phyloP scores from a whole-genome alignment of 176 grass and related monocot species.

The Coix lacrymajobi region DNA sequence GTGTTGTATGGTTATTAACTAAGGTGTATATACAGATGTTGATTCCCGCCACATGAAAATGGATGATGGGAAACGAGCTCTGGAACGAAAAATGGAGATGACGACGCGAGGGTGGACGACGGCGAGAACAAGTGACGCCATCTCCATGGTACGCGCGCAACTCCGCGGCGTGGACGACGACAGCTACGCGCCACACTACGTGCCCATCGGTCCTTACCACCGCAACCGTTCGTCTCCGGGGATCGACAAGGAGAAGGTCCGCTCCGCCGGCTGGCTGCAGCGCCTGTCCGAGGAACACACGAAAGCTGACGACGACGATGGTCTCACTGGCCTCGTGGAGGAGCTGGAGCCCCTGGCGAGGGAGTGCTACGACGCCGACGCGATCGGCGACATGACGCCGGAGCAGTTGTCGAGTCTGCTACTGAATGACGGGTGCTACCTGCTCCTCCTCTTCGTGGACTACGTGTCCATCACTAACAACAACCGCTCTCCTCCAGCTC shows the following conservation, averaged over 20 bases:
- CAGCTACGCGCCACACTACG: background rate
- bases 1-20: background rate
- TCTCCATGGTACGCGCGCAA: background rate
- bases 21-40: background rate
- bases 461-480: too few species aligned
- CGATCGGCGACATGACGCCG: background rate
- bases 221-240: background rate
- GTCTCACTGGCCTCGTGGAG: background rate
- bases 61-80: too few species aligned
- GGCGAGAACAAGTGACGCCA: background rate
- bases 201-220: conserved; percentile 12
- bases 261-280: background rate
- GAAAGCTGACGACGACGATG: too few species aligned
- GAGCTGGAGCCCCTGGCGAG: background rate
- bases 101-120: too few species aligned
- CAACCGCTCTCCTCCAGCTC: too few species aligned
- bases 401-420: background rate
- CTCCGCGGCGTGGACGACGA: background rate
- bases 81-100: too few species aligned
- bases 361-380: background rate
- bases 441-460: background rate
- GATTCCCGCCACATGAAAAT: too few species aligned
- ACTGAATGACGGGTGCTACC: conserved; percentile 6
- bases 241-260: background rate
- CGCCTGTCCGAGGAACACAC: background rate